A percentile compares a stretch with the other conserved stretches of the same genome.
phyloP scores from a whole-genome alignment of 257 asterid species.

The Petrea volubilis region DNA sequence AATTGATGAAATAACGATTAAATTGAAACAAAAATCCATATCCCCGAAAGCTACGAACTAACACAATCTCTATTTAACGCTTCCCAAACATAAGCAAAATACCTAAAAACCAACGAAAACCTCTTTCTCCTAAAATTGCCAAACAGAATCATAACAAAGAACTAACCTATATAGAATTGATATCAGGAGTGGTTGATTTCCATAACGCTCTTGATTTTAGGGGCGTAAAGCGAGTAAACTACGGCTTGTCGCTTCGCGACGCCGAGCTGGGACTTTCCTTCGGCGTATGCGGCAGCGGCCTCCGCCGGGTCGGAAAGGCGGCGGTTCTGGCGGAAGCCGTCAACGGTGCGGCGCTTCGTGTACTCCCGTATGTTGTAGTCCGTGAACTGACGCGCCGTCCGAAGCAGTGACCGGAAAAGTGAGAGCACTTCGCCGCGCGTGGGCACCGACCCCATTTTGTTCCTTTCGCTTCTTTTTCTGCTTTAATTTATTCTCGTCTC shows the following conservation, averaged over 20 bases:
- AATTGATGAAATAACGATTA: not conserved
- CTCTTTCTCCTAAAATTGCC: not conserved
- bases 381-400: constrained; percentile 68
- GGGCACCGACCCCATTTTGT: constrained; percentile 53
- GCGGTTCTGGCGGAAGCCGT: constrained; percentile 75
- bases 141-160: constrained; percentile 5
- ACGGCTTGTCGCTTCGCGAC: constrained; percentile 83
- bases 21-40: not conserved
- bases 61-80: not conserved
- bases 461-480: not conserved
- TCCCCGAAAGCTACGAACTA: not conserved
- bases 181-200: constrained; percentile 49
- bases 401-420: constrained; percentile 72
- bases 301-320: constrained; percentile 48
- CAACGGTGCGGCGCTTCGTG: constrained; percentile 78
- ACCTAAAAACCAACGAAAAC: not conserved
- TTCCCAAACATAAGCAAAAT: not conserved
- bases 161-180: constrained; percentile 23
- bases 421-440: constrained; percentile 65
- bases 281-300: constrained; percentile 63
- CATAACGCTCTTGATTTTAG: constrained; percentile 74
- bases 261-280: constrained; percentile 79
- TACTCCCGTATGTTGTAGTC: constrained; percentile 93
- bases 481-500: not conserved
- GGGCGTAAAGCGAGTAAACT: constrained; percentile 75